These are phyloP conservation scores for Sisymbrium altissimum DNA, from an alignment of 345 rosid species.

Conservation along the genomic window DNA sequence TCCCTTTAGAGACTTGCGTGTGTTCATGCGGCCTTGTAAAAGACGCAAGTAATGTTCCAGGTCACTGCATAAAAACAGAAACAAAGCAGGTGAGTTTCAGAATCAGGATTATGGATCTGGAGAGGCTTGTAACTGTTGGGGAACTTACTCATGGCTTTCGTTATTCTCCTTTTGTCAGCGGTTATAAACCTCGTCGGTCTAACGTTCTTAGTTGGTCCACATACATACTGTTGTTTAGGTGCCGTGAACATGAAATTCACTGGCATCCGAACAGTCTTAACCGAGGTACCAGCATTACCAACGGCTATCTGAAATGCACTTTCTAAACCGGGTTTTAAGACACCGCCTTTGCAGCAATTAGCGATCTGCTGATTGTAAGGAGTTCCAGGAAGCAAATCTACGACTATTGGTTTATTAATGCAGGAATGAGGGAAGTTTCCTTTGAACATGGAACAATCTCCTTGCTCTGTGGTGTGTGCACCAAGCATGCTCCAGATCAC, in stretches of 20 bases:
- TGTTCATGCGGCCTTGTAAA: constrained; percentile 23
- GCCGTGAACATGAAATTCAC: constrained; percentile 46
- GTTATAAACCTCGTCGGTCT: constrained; percentile 50
- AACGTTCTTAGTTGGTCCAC: constrained; percentile 66
- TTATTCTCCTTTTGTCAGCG: constrained; percentile 54
- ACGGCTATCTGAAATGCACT: constrained; percentile 54
- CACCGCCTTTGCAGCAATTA: constrained; percentile 71
- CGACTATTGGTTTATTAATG: constrained; percentile 42
- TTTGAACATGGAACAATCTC: constrained; percentile 61
- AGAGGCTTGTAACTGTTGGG: neutral
- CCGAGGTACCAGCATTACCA: constrained; percentile 48
- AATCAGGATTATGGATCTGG: neutral
- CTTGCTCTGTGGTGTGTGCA: constrained; percentile 48
- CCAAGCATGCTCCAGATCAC: constrained; percentile 60
- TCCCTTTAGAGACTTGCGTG: neutral
- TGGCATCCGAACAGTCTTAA: constrained; percentile 47
- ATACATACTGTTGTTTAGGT: constrained; percentile 71
- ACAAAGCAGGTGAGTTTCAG: constrained; percentile 3
- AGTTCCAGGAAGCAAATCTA: constrained; percentile 49
- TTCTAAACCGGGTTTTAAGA: constrained; percentile 45
- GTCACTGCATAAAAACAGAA: constrained; percentile 59
- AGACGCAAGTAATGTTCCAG: constrained; percentile 70
- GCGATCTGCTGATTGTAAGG: constrained; percentile 57
- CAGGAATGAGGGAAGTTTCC: constrained; percentile 50
- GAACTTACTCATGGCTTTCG: constrained; percentile 72